phyloP scores from a whole-genome alignment of 371 early-diverging fungal genomes.

The Zopfochytrium polystomum region DNA sequence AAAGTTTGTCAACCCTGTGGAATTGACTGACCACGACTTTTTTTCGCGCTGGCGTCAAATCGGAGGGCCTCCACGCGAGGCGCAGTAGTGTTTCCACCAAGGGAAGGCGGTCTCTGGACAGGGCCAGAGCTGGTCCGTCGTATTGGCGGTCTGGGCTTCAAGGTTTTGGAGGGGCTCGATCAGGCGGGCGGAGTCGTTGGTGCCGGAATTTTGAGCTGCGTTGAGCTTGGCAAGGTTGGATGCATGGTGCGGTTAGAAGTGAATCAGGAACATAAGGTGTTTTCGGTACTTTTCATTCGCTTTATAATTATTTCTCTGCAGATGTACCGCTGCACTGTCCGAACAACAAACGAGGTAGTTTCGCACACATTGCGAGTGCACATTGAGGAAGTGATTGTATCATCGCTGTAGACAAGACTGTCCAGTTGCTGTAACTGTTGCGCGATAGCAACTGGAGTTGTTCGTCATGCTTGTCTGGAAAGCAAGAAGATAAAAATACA shows the following conservation, averaged over 20 bases:
- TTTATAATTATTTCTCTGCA: conserved; percentile 36
- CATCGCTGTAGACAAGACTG: conserved; percentile 12
- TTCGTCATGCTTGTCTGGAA: no score
- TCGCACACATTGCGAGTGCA: conserved; percentile 45
- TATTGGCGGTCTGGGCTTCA: conserved; percentile 66
- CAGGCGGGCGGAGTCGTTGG: conserved; percentile 87
- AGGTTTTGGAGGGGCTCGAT: conserved; percentile 76
- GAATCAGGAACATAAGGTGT: conserved; percentile 82
- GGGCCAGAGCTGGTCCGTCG: conserved; percentile 36
- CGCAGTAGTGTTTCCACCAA: conserved; percentile 67
- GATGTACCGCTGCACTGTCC: conserved; percentile 88
- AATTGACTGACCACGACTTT: conserved; percentile 75
- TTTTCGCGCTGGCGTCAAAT: conserved; percentile 94
- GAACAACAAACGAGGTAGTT: conserved; percentile 81
- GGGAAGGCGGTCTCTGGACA: conserved; percentile 33
- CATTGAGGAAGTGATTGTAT: conserved; percentile 19
- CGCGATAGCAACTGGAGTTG: no score
- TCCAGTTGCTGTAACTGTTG: no score
- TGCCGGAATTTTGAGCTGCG: conserved; percentile 78
- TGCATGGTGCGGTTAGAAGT: conserved; percentile 87
- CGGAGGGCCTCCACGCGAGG: conserved; percentile 79
- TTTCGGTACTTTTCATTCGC: conserved; percentile 19
- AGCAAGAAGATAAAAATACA: no score
- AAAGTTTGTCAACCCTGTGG: conserved; percentile 85
- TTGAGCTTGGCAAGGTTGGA: conserved; percentile 81